These are phyloP conservation scores for Leonotis leonurus DNA, from an alignment of 257 asterid genomes.

Conservation along the genomic window DNA sequence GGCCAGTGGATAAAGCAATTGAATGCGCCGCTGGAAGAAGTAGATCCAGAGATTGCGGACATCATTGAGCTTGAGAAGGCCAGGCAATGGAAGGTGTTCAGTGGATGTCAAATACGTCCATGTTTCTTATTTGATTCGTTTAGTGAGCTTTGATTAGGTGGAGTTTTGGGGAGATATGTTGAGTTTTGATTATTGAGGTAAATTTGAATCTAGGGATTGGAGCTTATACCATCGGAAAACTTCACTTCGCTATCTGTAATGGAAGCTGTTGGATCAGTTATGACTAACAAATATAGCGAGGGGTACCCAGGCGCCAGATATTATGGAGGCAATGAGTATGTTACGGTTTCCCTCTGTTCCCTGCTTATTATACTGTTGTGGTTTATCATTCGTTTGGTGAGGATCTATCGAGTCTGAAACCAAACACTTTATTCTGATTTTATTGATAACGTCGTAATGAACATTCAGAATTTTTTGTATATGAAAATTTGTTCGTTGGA, in stretches of 20 bases:
- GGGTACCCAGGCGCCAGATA: slow-evolving; percentile 99
- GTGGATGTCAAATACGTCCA: neutral
- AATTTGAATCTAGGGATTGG: slow-evolving; percentile 53
- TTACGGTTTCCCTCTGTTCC: neutral
- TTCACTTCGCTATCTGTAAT: slow-evolving; percentile 88
- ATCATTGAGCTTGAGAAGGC: slow-evolving; percentile 91
- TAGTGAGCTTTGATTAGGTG: neutral
- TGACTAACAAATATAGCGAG: slow-evolving; percentile 95
- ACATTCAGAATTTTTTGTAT: neutral
- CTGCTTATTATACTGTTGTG: neutral
- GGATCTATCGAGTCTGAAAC: neutral
- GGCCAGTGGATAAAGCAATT: slow-evolving; percentile 74
- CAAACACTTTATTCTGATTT: neutral
- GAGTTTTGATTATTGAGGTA: slow-evolving; percentile 8
- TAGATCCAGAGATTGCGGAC: slow-evolving; percentile 83
- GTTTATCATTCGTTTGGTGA: neutral
- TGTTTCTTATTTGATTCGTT: slow-evolving; percentile 1
- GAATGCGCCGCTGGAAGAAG: slow-evolving; percentile 69
- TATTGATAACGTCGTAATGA: neutral
- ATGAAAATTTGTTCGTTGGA: neutral
- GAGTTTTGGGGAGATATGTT: neutral
- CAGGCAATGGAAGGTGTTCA: slow-evolving; percentile 87
- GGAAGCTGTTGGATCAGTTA: slow-evolving; percentile 98
- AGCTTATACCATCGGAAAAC: slow-evolving; percentile 91
- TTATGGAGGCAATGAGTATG: slow-evolving; percentile 96